Conservation (phyloP, 768 basidiomycete genomes). For the Mycena alexandri region DNA sequence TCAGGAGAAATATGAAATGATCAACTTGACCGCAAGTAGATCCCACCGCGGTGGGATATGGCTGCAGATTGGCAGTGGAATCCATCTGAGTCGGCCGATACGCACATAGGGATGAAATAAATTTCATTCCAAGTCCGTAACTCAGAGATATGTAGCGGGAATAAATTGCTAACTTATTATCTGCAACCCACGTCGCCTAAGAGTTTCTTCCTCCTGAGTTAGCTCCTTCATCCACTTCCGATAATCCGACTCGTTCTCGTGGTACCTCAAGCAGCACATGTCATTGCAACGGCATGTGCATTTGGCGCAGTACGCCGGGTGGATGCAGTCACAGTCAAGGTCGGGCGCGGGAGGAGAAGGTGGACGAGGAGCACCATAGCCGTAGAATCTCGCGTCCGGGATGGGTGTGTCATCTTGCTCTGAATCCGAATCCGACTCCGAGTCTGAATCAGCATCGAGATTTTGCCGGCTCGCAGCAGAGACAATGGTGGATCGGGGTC, state of each 20-base stretch:
- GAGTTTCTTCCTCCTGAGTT: not conserved
- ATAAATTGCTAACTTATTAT: too few species aligned
- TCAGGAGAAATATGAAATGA: too few species aligned
- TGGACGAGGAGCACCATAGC: too few species aligned
- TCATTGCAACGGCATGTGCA: slow-evolving; percentile 5
- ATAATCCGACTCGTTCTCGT: slow-evolving; percentile 5
- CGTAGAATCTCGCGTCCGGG: not conserved
- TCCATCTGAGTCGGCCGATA: too few species aligned
- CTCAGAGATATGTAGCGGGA: too few species aligned
- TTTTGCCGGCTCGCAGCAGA: not conserved
- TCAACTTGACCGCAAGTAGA: too few species aligned
- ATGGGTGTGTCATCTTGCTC: not conserved
- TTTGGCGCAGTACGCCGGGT: slow-evolving; percentile 5
- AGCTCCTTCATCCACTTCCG: slow-evolving; percentile 13
- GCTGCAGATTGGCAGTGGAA: too few species aligned
- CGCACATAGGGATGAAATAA: too few species aligned
- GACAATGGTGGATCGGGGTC: not conserved
- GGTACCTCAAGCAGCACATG: slow-evolving; percentile 4
- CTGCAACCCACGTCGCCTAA: not conserved
- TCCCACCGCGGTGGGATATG: too few species aligned
- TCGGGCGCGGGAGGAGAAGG: not conserved
- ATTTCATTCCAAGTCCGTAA: too few species aligned
- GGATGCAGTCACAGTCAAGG: not conserved
- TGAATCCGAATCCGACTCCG: not conserved
- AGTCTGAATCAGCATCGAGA: not conserved